Conservation (phyloP, 1,139 yeast species). For the Pneumocystis carinii region DNA sequence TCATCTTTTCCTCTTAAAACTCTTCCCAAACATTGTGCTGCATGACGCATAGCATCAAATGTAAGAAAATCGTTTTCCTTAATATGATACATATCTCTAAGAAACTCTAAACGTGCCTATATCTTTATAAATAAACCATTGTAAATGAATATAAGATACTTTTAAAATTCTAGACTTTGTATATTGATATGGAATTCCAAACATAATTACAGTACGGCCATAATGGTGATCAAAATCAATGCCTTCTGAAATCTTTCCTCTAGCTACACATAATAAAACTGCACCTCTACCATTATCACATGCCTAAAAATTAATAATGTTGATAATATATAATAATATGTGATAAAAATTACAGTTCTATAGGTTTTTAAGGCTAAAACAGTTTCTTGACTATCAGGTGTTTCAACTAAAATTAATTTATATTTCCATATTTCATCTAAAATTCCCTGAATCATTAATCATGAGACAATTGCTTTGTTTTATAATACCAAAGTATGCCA, state of each 20-base stretch:
- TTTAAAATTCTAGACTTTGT: slow-evolving; percentile 91
- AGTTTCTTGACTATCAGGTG: slow-evolving; percentile 98
- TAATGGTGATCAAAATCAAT: slow-evolving; percentile 98
- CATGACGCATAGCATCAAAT: slow-evolving; percentile 99
- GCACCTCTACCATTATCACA: slow-evolving; percentile 98
- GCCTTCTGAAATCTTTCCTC: slow-evolving; percentile 98
- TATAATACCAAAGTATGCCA: slow-evolving; percentile 1
- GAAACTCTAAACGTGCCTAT: slow-evolving; percentile 70
- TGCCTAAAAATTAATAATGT: slow-evolving; percentile 29
- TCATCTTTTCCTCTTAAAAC: slow-evolving; percentile 96
- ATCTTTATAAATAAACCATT: not conserved
- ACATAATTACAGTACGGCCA: slow-evolving; percentile 94
- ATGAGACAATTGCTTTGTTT: not conserved
- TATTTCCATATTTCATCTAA: slow-evolving; percentile 97
- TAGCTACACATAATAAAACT: slow-evolving; percentile 84
- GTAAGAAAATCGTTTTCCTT: slow-evolving; percentile 87
- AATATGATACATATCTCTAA: slow-evolving; percentile 83
- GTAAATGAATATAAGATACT: not conserved
- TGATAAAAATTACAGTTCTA: slow-evolving; percentile 33
- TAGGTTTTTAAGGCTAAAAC: slow-evolving; percentile 89
- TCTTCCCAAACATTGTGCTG: slow-evolving; percentile 96
- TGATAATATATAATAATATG: not conserved
- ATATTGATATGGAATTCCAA: slow-evolving; percentile 94
- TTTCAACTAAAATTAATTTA: slow-evolving; percentile 86
- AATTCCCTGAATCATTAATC: slow-evolving; percentile 37